Percentiles rank a stretch among this genome's conserved stretches.
phyloP scores from a whole-genome alignment of 129 eudicot genomes.

The Chrysanthemum lavandulifolium region DNA sequence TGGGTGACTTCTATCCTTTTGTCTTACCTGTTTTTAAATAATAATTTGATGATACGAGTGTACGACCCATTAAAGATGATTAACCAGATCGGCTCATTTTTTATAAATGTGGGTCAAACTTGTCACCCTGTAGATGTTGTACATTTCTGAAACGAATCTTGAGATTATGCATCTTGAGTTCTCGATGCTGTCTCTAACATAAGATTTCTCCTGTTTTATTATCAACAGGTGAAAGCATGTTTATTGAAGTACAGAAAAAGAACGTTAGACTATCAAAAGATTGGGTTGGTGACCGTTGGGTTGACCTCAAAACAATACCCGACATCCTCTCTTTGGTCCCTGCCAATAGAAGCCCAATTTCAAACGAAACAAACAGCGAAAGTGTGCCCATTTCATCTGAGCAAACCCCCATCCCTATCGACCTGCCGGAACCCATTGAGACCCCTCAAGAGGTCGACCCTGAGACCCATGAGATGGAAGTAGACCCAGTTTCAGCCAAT shows the following conservation, averaged over 20 bases:
- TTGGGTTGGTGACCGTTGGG: slow-evolving; percentile 88
- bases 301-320: slow-evolving; percentile 57
- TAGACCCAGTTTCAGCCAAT: slow-evolving; percentile 10
- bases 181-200: not conserved
- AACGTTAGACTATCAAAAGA: slow-evolving; percentile 75
- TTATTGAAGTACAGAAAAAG: slow-evolving; percentile 47
- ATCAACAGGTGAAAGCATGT: slow-evolving; percentile 65
- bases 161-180: too few species aligned
- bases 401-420: slow-evolving; percentile 29
- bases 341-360: slow-evolving; percentile 5
- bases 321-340: slow-evolving; percentile 52
- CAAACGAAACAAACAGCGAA: slow-evolving; percentile 35
- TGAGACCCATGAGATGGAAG: slow-evolving; percentile 23
- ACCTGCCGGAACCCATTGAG: slow-evolving; percentile 24
- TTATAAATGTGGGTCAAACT: too few species aligned
- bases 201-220: slow-evolving; percentile 4
- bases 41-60: too few species aligned
- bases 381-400: slow-evolving; percentile 31
- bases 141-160: too few species aligned
- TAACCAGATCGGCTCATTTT: too few species aligned
- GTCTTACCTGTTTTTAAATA: too few species aligned
- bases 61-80: too few species aligned
- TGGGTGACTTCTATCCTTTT: too few species aligned
- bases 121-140: too few species aligned
- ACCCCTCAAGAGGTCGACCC: slow-evolving; percentile 24